Conservation (phyloP, 2,329 filamentous ascomycete genomes). For the Scytalidium lignicola region DNA sequence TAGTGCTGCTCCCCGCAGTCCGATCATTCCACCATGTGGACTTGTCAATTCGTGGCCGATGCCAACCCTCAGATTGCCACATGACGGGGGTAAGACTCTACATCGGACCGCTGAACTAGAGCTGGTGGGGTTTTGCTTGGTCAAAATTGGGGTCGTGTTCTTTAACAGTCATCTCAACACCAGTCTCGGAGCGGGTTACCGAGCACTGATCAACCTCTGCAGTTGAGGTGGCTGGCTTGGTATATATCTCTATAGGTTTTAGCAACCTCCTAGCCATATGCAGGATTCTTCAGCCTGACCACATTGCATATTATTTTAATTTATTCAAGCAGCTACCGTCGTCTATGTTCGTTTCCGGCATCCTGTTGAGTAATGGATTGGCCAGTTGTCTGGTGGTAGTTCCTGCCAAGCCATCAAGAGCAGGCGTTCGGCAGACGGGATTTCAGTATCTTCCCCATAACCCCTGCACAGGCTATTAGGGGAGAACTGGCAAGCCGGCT, state of each 20-base stretch:
- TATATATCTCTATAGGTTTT: not conserved
- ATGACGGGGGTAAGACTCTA: not conserved
- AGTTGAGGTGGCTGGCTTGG: not conserved
- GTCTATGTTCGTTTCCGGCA: not conserved
- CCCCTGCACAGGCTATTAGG: conserved; percentile 19
- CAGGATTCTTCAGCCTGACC: not conserved
- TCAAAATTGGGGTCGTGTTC: not conserved
- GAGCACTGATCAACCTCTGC: not conserved
- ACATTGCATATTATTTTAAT: not conserved
- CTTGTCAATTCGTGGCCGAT: not conserved
- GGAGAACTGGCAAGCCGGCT: conserved; percentile 16
- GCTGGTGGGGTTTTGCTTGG: not conserved
- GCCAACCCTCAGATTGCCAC: not conserved
- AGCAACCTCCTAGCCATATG: not conserved
- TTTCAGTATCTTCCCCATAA: not conserved
- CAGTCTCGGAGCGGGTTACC: not conserved
- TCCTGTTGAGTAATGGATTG: not conserved
- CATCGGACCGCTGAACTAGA: not conserved
- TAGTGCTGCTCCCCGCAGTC: not conserved
- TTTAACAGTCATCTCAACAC: not conserved
- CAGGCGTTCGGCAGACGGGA: not conserved
- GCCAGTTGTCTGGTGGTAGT: not conserved
- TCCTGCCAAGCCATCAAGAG: not conserved
- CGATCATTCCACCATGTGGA: not conserved
- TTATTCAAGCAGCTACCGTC: not conserved